A percentile compares a stretch with the other conserved stretches of the same genome.
These are phyloP conservation scores for Pyrenophora graminea DNA, from an alignment of 2,329 filamentous ascomycete species.

Conservation along the genomic window DNA sequence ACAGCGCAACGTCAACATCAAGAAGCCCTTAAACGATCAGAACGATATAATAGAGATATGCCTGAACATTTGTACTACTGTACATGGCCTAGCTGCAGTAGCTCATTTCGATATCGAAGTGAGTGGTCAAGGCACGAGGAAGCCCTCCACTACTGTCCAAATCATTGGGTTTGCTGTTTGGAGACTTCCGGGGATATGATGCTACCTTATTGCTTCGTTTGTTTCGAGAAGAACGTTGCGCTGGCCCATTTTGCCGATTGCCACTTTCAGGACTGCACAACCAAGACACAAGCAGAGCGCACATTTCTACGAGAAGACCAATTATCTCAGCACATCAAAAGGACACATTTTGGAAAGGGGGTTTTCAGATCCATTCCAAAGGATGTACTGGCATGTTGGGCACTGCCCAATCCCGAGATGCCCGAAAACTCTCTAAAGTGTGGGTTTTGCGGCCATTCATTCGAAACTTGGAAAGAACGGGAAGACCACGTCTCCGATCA, in stretches of 20 bases:
- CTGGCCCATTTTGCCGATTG: not conserved
- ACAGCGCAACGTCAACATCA: too few relatives aligned
- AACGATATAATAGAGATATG: not conserved
- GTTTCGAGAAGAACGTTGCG: not conserved
- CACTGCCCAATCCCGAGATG: not conserved
- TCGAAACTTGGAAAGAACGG: conserved; percentile 1
- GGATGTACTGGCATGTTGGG: not conserved
- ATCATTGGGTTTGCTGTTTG: conserved; percentile 14
- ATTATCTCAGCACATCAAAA: conserved; percentile 7
- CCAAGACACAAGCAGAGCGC: not conserved
- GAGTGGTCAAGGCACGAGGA: conserved; percentile 16
- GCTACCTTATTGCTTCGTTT: not conserved
- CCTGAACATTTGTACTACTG: not conserved
- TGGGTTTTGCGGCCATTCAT: conserved; percentile 2
- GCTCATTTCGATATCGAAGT: not conserved
- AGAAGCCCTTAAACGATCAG: not conserved
- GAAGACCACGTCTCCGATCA: conserved; percentile 2
- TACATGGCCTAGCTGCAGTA: conserved; percentile 5
- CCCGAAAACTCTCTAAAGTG: not conserved
- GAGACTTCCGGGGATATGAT: too few relatives aligned
- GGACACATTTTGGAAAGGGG: not conserved
- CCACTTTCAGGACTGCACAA: not conserved
- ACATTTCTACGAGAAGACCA: conserved; percentile 14
- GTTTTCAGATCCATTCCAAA: too few relatives aligned
- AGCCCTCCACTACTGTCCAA: conserved; percentile 11